Conservation (phyloP, 2,329 filamentous ascomycete genomes). For the Aciculosporium take region DNA sequence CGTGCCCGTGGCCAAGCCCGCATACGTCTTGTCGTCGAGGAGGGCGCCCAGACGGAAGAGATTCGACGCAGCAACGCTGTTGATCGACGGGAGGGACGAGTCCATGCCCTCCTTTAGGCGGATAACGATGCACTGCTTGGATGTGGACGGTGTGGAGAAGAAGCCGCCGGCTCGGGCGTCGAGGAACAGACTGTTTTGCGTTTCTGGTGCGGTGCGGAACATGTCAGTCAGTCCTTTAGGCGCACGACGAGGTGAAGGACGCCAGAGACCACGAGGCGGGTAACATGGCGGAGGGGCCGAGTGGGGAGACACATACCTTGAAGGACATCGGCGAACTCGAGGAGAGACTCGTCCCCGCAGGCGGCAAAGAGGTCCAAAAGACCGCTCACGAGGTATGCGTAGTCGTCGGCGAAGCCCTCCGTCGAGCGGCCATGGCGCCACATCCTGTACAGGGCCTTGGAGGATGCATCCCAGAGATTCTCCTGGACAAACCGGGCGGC, state of each 20-base stretch:
- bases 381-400: constrained; percentile 75
- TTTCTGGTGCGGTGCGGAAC: constrained; percentile 35
- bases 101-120: constrained; percentile 94
- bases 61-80: constrained; percentile 75
- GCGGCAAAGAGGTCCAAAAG: constrained; percentile 73
- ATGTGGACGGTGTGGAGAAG: constrained; percentile 51
- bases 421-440: constrained; percentile 54
- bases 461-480: constrained; percentile 54
- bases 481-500: constrained; percentile 59
- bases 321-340: constrained; percentile 68
- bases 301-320: constrained; percentile 61
- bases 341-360: constrained; percentile 60
- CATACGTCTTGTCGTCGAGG: constrained; percentile 51
- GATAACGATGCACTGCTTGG: constrained; percentile 60
- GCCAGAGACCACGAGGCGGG: too few species aligned
- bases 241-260: too few species aligned
- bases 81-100: constrained; percentile 76
- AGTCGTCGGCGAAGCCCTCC: constrained; percentile 80
- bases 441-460: constrained; percentile 55
- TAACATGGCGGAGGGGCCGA: too few species aligned
- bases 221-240: too few species aligned
- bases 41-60: constrained; percentile 66
- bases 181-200: constrained; percentile 65
- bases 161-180: constrained; percentile 53
- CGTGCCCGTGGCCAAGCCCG: constrained; percentile 53